phyloP scores from a whole-genome alignment of 768 basidiomycete genomes.

The Hericium rajendrae region DNA sequence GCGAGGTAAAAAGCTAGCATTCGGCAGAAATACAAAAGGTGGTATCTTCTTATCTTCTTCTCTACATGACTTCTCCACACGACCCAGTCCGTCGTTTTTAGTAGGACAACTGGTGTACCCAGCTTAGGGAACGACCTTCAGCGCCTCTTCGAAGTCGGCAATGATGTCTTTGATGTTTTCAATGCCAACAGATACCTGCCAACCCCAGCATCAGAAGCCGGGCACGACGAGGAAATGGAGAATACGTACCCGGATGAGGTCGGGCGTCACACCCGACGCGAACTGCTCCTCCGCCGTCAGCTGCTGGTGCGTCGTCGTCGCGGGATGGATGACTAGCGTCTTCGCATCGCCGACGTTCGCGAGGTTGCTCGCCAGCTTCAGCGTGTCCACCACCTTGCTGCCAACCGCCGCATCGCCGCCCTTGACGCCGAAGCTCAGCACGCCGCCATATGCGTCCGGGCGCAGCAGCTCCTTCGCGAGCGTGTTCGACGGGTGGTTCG shows the following conservation, averaged over 20 bases:
- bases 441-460: slow-evolving; percentile 52
- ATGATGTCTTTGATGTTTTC: slow-evolving; percentile 35
- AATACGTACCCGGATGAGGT: slow-evolving; percentile 56
- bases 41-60: background rate
- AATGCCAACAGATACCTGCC: slow-evolving; percentile 32
- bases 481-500: slow-evolving; percentile 48
- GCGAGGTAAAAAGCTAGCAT: no score
- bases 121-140: slow-evolving; percentile 19
- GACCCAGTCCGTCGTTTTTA: no score
- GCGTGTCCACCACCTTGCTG: slow-evolving; percentile 55
- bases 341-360: slow-evolving; percentile 77
- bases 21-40: background rate
- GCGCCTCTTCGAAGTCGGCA: slow-evolving; percentile 31
- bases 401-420: slow-evolving; percentile 34
- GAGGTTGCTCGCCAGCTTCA: slow-evolving; percentile 62
- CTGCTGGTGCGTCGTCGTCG: slow-evolving; percentile 69
- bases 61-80: background rate
- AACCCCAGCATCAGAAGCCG: background rate
- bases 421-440: slow-evolving; percentile 71
- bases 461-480: slow-evolving; percentile 50
- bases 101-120: no score
- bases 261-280: slow-evolving; percentile 62
- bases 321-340: slow-evolving; percentile 73
- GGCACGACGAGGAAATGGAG: background rate
- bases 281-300: slow-evolving; percentile 50